Base-by-base conservation (phyloP, 306 rosid species). In the Prunus salicina region DNA sequence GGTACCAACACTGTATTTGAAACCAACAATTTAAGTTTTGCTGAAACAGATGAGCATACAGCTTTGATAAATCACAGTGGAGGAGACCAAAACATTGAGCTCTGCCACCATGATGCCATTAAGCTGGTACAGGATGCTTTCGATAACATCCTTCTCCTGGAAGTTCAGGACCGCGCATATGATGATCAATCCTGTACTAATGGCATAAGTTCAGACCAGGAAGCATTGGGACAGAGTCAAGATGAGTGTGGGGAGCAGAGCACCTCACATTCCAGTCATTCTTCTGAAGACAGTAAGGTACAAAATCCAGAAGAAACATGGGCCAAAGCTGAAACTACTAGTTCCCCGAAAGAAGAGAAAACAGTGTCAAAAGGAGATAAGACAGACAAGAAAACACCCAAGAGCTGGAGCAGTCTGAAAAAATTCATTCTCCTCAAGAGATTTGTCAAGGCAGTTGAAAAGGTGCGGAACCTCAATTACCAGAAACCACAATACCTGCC, bases 391-490 rank as follows among this genome's bases (percentile, higher is more conserved):
- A 84, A 65, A 80, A 66, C 43, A 65, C 90, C 82, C 24, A 89
- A 86, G 77, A 86, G 88, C 79, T 95, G 97, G 99, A 90, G 96
- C 85, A 86, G 83, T 82, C 80, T 95, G 80, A 92, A 86, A 75
- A 95, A 84, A 77, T 1, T 90, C 55, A 67, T 95, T 60, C 85
- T 95, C 52, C 83, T 91, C 74, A 92, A 82, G 79, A 88, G 93
- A 79, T 95, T 95, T 85, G 93, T 95, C 28, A 95, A 90, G 90
- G 97, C 96, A 18, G 52, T 95, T 68, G 99, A 95, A 50, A 89
- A 88, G 83, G 96, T 82, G 41, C 88, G 80, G 82, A 88, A 76
- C 74, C 67, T 90, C 64, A 80, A 82, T 38, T 76, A 75, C 19
- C 76, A 58, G 55, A 76, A 79, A 41, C 89, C 85, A 18, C 71